Evolutionary conservation across 805 yeast species (phyloP), one percentile per base, ranked within the genome.

Genomic region (Barnettozyma sp.): DNA sequence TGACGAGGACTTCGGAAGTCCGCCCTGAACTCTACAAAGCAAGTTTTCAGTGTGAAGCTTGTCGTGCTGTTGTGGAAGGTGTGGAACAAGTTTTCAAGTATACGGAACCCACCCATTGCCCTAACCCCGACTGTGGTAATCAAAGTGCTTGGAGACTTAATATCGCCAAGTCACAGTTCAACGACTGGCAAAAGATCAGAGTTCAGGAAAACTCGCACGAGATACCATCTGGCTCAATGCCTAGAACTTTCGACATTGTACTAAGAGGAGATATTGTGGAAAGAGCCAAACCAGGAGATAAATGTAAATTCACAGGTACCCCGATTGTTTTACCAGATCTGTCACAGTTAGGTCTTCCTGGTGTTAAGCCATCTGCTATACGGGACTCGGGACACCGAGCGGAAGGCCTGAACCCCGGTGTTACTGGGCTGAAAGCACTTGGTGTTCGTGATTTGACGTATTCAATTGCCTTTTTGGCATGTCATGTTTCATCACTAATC

Each of bases 161-260:
- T 50, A 78, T 90, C 21, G 61, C 82, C 23, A 85, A 86, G 58
- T 84, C 95, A 0, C 83, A 80, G 42, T 90, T 92, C 52, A 68
- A 86, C 44, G 97, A 90, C 66, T 90, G 98, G 98, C 98, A 90
- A 59, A 82, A 82, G 46, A 90, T 87, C 18, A 75, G 97, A 50
- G 82, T 90, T 45, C 98, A 90, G 58, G 98, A 90, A 55, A 92
- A 90, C 53, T 79, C 97, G n/a, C 82, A 70, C 49, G 97, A 90
- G 60, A 90, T 90, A 39, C 98, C 98, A 19, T 86, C 96, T 0
- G 98, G 98, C 20, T 87, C 97, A 4, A 90, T 90, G 98, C 98
- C 98, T 18, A 76, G 98, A 58, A 90, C 96, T 2, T 60, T 90
- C 51, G 98, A 90, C 57, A 90, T 90, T 17, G 82, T 90, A 34